Conservation (phyloP, 2,329 filamentous ascomycete species). For the Curvularia sp. region DNA sequence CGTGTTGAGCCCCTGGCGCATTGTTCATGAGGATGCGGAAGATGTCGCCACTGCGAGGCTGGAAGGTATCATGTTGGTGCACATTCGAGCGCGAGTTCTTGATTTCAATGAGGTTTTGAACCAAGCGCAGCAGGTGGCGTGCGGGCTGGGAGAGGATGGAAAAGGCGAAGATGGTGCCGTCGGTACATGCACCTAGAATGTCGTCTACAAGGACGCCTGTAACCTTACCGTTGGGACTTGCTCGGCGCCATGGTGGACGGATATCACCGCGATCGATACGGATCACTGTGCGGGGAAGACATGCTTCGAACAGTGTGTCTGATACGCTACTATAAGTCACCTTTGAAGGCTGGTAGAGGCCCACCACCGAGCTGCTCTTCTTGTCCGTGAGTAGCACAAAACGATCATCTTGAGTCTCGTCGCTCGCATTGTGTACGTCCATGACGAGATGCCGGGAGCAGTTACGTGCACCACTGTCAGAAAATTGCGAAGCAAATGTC, state of each 20-base stretch:
- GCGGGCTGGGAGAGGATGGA: slow-evolving; percentile 67
- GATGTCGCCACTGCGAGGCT: slow-evolving; percentile 27
- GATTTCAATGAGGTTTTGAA: slow-evolving; percentile 68
- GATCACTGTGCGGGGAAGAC: slow-evolving; percentile 51
- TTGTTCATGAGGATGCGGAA: slow-evolving; percentile 35
- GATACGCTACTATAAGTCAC: slow-evolving; percentile 34
- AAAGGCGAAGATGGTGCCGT: slow-evolving; percentile 65
- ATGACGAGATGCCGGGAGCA: slow-evolving; percentile 38
- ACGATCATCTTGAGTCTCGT: slow-evolving; percentile 9
- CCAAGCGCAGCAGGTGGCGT: slow-evolving; percentile 72
- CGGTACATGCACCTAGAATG: slow-evolving; percentile 59
- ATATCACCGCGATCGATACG: slow-evolving; percentile 60
- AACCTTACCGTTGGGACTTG: slow-evolving; percentile 17
- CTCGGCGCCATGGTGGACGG: slow-evolving; percentile 47
- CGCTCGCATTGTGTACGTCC: slow-evolving; percentile 12
- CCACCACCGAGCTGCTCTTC: slow-evolving; percentile 36
- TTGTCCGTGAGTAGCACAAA: slow-evolving; percentile 48
- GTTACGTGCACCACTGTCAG: slow-evolving; percentile 38
- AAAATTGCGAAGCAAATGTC: slow-evolving; percentile 36
- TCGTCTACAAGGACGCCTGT: slow-evolving; percentile 54
- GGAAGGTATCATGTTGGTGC: slow-evolving; percentile 21
- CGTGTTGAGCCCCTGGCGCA: slow-evolving; percentile 28
- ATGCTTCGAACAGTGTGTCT: slow-evolving; percentile 52
- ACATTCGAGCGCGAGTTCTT: slow-evolving; percentile 25
- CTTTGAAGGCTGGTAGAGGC: slow-evolving; percentile 36